phyloP scores from a whole-genome alignment of 768 basidiomycete species.

The Rhizopogon vinicolor region DNA sequence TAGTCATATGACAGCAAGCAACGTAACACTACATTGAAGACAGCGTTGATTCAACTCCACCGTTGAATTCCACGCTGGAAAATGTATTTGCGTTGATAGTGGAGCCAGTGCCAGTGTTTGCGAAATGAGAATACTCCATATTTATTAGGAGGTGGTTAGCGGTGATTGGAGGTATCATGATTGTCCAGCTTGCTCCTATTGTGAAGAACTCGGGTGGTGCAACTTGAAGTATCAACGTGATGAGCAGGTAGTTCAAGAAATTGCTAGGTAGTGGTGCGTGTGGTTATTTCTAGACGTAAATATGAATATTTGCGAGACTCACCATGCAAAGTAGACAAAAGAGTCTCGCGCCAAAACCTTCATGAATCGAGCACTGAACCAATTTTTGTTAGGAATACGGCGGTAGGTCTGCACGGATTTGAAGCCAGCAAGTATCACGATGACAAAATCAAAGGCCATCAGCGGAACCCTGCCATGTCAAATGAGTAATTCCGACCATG shows the following conservation, averaged over 20 bases:
- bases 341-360: conserved; percentile 1
- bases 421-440: neutral
- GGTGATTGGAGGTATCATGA: conserved; percentile 1
- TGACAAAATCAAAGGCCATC: neutral
- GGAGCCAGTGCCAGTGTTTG: no score
- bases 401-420: conserved; percentile 1
- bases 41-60: no score
- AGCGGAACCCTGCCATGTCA: neutral
- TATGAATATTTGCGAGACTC: neutral
- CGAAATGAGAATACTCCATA: neutral
- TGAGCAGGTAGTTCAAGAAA: neutral
- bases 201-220: neutral
- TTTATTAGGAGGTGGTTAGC: conserved; percentile 1
- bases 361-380: conserved; percentile 2
- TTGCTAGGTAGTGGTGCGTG: neutral
- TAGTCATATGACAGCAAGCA: no score
- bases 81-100: no score
- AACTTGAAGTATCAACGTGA: neutral
- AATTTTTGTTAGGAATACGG: conserved; percentile 1
- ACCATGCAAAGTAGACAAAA: conserved; percentile 2
- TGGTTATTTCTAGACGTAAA: neutral
- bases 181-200: neutral
- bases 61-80: no score
- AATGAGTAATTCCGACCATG: neutral
- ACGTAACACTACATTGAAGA: no score